phyloP scores from a whole-genome alignment of 495 filamentous ascomycete species.

The Aspergillus carlsbadensis region DNA sequence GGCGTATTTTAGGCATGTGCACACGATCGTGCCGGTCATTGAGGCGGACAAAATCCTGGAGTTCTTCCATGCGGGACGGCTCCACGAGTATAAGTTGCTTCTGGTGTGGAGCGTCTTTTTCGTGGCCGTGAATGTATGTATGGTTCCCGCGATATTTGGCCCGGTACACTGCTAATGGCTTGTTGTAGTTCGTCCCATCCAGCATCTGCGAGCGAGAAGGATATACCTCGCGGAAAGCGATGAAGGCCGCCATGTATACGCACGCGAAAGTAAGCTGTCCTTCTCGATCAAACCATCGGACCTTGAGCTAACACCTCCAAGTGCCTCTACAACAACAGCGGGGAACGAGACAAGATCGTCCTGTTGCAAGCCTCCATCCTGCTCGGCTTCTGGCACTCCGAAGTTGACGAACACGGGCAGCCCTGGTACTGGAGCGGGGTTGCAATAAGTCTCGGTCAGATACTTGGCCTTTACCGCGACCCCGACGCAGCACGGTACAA shows the following conservation, averaged over 20 bases:
- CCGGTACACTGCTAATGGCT: neutral
- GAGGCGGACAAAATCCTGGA: constrained; percentile 31
- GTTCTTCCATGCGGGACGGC: constrained; percentile 20
- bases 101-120: constrained; percentile 46
- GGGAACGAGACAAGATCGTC: constrained; percentile 34
- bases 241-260: constrained; percentile 39
- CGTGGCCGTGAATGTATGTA: constrained; percentile 33
- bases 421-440: constrained; percentile 41
- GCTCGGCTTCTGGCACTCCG: constrained; percentile 41
- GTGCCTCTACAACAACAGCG: constrained; percentile 37
- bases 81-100: constrained; percentile 32
- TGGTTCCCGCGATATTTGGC: too few species aligned
- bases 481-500: constrained; percentile 19
- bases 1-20: constrained; percentile 39
- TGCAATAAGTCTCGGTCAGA: constrained; percentile 34
- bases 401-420: constrained; percentile 32
- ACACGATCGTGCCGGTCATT: constrained; percentile 40
- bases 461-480: constrained; percentile 34
- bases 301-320: too few species aligned
- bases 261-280: constrained; percentile 39
- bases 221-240: constrained; percentile 32
- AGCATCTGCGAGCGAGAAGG: constrained; percentile 29
- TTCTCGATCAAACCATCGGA: too few species aligned
- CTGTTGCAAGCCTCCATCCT: constrained; percentile 39
- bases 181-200: constrained; percentile 25